Percentiles rank a stretch among this genome's conserved stretches.
Evolutionary conservation across 441 rosid genomes (phyloP).

Genomic region (Sinapis alba): DNA sequence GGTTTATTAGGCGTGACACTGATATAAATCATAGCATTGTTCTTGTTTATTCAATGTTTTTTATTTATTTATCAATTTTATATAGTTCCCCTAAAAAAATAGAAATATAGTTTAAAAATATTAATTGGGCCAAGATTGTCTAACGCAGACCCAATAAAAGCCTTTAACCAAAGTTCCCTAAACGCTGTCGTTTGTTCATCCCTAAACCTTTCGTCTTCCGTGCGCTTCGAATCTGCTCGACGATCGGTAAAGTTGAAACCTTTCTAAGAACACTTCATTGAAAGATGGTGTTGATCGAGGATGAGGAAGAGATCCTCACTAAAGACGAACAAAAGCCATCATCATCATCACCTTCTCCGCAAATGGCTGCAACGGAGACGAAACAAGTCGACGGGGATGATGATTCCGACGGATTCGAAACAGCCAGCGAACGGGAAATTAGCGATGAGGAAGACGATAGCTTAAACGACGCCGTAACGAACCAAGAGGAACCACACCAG

Average conservation of each 20-base stretch:
- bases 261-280: conserved; percentile 25
- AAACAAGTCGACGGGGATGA: conserved; percentile 41
- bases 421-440: conserved; percentile 80
- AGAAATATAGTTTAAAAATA: too few species aligned
- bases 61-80: too few species aligned
- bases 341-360: conserved; percentile 9
- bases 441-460: conserved; percentile 43
- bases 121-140: conserved; percentile 19
- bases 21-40: background rate
- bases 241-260: conserved; percentile 9
- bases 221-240: conserved; percentile 20
- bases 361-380: conserved; percentile 29
- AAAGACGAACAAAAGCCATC: conserved; percentile 31
- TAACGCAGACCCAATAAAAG: background rate
- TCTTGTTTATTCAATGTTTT: background rate
- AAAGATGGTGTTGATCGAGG: conserved; percentile 62
- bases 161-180: background rate
- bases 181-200: background rate
- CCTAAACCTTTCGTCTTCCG: conserved; percentile 19
- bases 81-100: too few species aligned
- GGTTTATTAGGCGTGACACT: too few species aligned
- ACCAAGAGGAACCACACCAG: conserved; percentile 24
- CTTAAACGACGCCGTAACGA: conserved; percentile 8
- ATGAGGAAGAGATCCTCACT: conserved; percentile 32
- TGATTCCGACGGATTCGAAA: conserved; percentile 85